These are phyloP conservation scores for Plasmopara viticola DNA, from an alignment of 352 stramenopile genomes.

Conservation along the genomic window DNA sequence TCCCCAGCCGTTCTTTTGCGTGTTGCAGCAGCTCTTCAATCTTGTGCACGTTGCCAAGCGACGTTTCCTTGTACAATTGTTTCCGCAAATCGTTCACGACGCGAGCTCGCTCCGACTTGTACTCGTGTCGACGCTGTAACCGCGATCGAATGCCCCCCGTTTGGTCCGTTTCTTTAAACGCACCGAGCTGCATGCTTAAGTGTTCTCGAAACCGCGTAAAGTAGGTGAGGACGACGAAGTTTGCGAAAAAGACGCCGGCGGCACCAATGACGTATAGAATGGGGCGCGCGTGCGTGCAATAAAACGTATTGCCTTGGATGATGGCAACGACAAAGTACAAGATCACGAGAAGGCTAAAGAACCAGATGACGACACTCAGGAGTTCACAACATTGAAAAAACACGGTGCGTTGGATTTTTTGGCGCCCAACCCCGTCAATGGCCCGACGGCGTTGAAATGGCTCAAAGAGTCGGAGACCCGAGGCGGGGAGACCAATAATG, in stretches of 20 bases:
- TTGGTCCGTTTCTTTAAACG: constrained; percentile 77
- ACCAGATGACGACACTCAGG: constrained; percentile 46
- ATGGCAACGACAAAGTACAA: constrained; percentile 60
- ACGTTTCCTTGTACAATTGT: constrained; percentile 58
- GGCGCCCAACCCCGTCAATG: constrained; percentile 19
- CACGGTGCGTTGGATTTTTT: constrained; percentile 66
- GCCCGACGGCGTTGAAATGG: constrained; percentile 45
- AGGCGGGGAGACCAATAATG: constrained; percentile 59
- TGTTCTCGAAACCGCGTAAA: constrained; percentile 83
- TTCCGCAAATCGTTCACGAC: constrained; percentile 62
- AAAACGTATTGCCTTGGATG: constrained; percentile 59
- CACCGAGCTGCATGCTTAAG: constrained; percentile 79
- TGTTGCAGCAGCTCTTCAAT: constrained; percentile 47
- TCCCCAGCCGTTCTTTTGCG: constrained; percentile 39
- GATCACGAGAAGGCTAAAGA: constrained; percentile 46
- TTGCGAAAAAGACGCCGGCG: constrained; percentile 41
- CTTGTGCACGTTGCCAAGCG: constrained; percentile 55
- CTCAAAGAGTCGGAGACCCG: constrained; percentile 55
- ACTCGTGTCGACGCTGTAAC: constrained; percentile 26
- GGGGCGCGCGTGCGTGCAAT: constrained; percentile 35
- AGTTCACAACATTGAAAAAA: constrained; percentile 77
- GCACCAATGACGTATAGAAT: constrained; percentile 44
- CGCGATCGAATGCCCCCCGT: constrained; percentile 68
- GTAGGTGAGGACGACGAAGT: constrained; percentile 67
- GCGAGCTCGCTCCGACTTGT: constrained; percentile 37